Evolutionary conservation across 306 rosid genomes (phyloP), one percentile per base, ranked within the genome.

Genomic region (Cucurbita pepo): DNA sequence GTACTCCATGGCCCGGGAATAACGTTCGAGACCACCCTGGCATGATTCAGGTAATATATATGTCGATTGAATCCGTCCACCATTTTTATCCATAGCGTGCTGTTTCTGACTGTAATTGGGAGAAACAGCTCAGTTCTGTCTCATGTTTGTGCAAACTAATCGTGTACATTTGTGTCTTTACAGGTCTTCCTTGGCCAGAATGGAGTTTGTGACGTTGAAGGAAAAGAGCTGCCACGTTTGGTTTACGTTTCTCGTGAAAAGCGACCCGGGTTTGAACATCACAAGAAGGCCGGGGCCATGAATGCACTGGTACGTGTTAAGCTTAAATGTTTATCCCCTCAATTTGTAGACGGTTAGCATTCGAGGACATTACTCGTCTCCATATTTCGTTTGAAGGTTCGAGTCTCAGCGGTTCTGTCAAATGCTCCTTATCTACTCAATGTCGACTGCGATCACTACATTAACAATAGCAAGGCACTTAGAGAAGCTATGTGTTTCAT

Each of bases 261-360:
- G 86, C 88, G 99, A 74, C 99, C 96, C 13, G 96, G 99, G 34
- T 94, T 91, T 77, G 96, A 94, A 4, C 99, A 89, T 81, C 97
- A 94, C 83, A 94, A 94, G 74, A 94, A 91, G 86, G 97, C 97
- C 19, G 99, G 98, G 15, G 99, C 99, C 58, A 94, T 91, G 99
- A 94, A 94, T 83, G 41, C 99, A 79, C 81, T 91, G 83, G 99
- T 94, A 84, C 38, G 37, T 10, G 19, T 45, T 34, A 43, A 14
- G 41, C 54, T 57, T 43, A 3, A 40, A 7, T 73, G 19, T 45
- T 25, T 60, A 15, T 61, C 58, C 55, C 41, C 56, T 80, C 52
- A 62, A 19, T 34, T 41, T 47, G 8, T 15, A 55, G 21, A 37
- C 8, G 8, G 34, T 5, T 7, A 1, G 30, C 59, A 48, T 3